Evolutionary conservation across 345 rosid genomes (phyloP), one percentile per base, ranked within the genome.

Genomic region (Brassica cretica): DNA sequence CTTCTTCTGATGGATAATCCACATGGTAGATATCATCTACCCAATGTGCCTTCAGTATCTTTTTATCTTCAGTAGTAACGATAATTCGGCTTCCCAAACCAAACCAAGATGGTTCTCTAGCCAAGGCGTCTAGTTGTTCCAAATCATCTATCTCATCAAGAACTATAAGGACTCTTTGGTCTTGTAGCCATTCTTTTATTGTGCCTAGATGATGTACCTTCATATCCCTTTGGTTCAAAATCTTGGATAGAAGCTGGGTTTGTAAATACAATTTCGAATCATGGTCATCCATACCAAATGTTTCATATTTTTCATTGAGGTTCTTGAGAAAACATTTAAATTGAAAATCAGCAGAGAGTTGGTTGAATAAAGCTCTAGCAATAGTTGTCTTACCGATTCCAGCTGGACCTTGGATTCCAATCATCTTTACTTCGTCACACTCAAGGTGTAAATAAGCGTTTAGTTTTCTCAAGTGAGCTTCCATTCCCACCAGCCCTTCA

Each of bases 91-190:
- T 90, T 32, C 88, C 89, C 14, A 61, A 79, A 32, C 64, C 80
- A 32, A 82, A 86, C 91, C 87, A 84, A 5, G 78, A 76, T 51
- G 60, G 76, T 33, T 78, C 61, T 8, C 86, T 87, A 18, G 82
- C 84, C n/a, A 90, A 61, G n/a, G 75, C 88, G 2, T 84, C 19
- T 16, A 90, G 79, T 71, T 88, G 87, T 7, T 29, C 70, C 8
- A 64, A 24, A 46, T 90, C 66, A 27, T 84, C 85, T 9, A 90
- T 87, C 78, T 87, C 90, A 33, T 92, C 92, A 2, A 90, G 73
- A 62, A 30, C 24, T 67, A 87, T 49, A 3, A 88, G 64, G 19
- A 86, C 86, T 21, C n/a, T 79, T 41, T 67, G 66, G 1, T 78
- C 84, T 0, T 8, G 32, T 35, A 77, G 24, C 41, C 76, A 12